A percentile compares a stretch with the other conserved stretches of the same genome.
Conservation (phyloP, 1,139 yeast genomes). For the Hyphopichia buzzinii region DNA sequence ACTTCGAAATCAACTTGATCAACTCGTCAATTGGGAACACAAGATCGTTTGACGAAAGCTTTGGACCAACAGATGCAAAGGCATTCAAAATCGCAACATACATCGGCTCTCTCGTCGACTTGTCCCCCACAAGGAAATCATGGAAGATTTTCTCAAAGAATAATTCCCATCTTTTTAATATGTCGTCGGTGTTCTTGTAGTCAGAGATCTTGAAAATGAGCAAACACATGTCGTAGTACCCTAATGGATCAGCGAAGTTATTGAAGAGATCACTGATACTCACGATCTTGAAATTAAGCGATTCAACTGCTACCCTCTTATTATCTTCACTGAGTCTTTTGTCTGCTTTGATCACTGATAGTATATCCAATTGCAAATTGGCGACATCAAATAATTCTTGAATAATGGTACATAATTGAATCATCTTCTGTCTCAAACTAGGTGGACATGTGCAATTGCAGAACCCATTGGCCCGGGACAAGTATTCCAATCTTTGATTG, state of each 20-base stretch:
- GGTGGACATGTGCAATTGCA: slow-evolving; percentile 86
- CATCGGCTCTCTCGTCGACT: slow-evolving; percentile 36
- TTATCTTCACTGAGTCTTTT: slow-evolving; percentile 49
- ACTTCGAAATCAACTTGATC: slow-evolving; percentile 53
- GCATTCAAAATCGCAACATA: slow-evolving; percentile 36
- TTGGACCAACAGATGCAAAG: slow-evolving; percentile 45
- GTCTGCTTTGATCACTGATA: slow-evolving; percentile 60
- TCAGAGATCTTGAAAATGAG: slow-evolving; percentile 81
- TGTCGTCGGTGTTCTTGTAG: slow-evolving; percentile 70
- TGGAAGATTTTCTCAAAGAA: slow-evolving; percentile 50
- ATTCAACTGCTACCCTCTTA: slow-evolving; percentile 46
- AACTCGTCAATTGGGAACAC: slow-evolving; percentile 80
- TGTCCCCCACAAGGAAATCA: slow-evolving; percentile 28
- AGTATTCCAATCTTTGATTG: slow-evolving; percentile 76
- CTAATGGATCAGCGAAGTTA: slow-evolving; percentile 82
- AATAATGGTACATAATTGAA: slow-evolving; percentile 64
- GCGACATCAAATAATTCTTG: slow-evolving; percentile 87
- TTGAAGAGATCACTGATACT: slow-evolving; percentile 80
- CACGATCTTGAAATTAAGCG: slow-evolving; percentile 63
- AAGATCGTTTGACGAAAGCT: slow-evolving; percentile 52
- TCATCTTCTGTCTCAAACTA: slow-evolving; percentile 70
- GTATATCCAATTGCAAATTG: slow-evolving; percentile 79
- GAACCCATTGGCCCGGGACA: slow-evolving; percentile 91
- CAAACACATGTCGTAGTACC: slow-evolving; percentile 80
- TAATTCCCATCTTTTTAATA: slow-evolving; percentile 68